phyloP scores from a whole-genome alignment of 2,329 filamentous ascomycete species.

The Claviceps sp. region DNA sequence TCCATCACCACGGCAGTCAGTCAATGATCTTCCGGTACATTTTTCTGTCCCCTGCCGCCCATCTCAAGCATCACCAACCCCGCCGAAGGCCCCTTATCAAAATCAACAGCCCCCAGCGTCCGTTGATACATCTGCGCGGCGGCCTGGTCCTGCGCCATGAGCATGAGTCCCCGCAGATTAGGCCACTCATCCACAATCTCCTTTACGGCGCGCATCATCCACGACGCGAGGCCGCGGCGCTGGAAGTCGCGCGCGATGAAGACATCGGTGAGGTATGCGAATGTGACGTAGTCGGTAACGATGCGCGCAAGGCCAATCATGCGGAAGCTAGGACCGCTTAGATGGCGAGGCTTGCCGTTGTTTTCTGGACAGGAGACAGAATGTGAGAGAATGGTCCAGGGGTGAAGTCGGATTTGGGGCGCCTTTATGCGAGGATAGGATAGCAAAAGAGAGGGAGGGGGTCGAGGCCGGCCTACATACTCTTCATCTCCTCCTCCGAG shows the following conservation, averaged over 20 bases:
- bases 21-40: slow-evolving; percentile 19
- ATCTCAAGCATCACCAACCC: slow-evolving; percentile 29
- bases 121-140: slow-evolving; percentile 33
- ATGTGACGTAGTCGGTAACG: slow-evolving; percentile 57
- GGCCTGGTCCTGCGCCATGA: slow-evolving; percentile 33
- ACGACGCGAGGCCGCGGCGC: slow-evolving; percentile 47
- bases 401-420: neutral
- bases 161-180: slow-evolving; percentile 43
- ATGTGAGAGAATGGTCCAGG: neutral
- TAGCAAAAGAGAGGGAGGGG: slow-evolving; percentile 5
- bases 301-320: slow-evolving; percentile 35
- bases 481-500: slow-evolving; percentile 25
- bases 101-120: slow-evolving; percentile 31
- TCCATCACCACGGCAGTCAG: neutral
- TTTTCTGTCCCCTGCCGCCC: slow-evolving; percentile 22
- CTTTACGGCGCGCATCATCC: slow-evolving; percentile 48
- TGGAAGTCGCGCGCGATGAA: slow-evolving; percentile 49
- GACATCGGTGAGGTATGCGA: slow-evolving; percentile 56
- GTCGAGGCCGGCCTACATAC: slow-evolving; percentile 12
- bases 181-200: slow-evolving; percentile 44
- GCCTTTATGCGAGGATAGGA: neutral
- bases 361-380: slow-evolving; percentile 14
- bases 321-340: slow-evolving; percentile 17
- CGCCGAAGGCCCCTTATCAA: slow-evolving; percentile 27
- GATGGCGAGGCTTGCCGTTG: slow-evolving; percentile 16